phyloP scores from a whole-genome alignment of 441 rosid species.

The Populus tomentosa region DNA sequence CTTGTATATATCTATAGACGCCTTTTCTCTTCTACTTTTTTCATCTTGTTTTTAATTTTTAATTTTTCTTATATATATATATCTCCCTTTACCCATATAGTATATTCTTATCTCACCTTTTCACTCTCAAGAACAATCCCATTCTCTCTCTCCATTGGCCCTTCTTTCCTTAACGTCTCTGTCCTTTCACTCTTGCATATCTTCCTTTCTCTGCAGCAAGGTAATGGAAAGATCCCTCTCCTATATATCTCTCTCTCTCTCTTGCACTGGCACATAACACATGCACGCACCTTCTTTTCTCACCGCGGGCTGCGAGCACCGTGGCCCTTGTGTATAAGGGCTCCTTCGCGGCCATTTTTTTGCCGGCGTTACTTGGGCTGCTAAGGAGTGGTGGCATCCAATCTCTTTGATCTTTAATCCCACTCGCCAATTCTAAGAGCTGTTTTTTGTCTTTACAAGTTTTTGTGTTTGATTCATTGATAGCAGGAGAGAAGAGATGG shows the following conservation, averaged over 20 bases:
- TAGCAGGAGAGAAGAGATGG: too few relatives aligned
- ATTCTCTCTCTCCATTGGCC: neutral
- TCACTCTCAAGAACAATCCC: constrained; percentile 30
- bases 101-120: constrained; percentile 36
- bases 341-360: too few relatives aligned
- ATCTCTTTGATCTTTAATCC: too few relatives aligned
- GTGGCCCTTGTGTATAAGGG: too few relatives aligned
- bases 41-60: neutral
- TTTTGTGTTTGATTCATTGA: too few relatives aligned
- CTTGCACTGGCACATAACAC: neutral
- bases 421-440: too few relatives aligned
- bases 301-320: too few relatives aligned
- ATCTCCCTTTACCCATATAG: neutral
- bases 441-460: too few relatives aligned
- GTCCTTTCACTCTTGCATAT: constrained; percentile 5
- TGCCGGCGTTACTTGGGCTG: too few relatives aligned
- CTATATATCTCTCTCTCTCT: neutral
- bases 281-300: too few relatives aligned
- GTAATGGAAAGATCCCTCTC: constrained; percentile 23
- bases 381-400: too few relatives aligned
- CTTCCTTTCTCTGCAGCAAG: constrained; percentile 30
- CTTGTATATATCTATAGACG: neutral
- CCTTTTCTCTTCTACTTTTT: neutral
- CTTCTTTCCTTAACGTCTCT: neutral
- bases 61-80: too few relatives aligned